These are phyloP conservation scores for Cicer cuneatum DNA, from an alignment of 306 rosid genomes.

Conservation along the genomic window DNA sequence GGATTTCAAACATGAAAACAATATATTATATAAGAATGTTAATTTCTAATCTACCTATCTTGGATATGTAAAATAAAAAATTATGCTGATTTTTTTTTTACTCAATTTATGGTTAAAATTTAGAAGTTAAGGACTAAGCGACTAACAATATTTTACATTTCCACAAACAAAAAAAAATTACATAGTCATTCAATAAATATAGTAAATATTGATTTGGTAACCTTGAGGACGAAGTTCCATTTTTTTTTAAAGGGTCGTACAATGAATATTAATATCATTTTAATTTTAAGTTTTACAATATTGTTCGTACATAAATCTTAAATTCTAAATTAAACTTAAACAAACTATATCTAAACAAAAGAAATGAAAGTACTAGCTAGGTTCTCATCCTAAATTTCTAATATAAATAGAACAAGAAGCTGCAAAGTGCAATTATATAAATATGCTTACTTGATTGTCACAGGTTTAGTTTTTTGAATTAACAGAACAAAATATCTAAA, in stretches of 20 bases:
- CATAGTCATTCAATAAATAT: no score
- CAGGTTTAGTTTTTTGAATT: not conserved
- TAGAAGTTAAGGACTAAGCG: not conserved
- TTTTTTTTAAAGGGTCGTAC: no score
- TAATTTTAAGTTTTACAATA: no score
- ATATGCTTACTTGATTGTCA: constrained; percentile 41
- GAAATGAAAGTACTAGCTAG: not conserved
- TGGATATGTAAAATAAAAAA: not conserved
- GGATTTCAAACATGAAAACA: constrained; percentile 9
- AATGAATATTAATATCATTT: no score
- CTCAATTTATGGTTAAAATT: not conserved
- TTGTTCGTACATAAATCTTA: not conserved
- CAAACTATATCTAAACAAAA: not conserved
- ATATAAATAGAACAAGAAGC: constrained; percentile 11
- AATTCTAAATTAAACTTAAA: not conserved
- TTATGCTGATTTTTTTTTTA: no score
- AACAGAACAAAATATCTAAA: not conserved
- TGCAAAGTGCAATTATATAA: constrained; percentile 1
- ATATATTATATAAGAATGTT: not conserved
- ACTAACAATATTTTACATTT: not conserved
- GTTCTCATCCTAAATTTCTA: not conserved
- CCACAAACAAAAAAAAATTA: no score
- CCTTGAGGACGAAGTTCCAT: no score
- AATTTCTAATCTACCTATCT: not conserved
- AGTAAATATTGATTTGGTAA: no score